A percentile compares a stretch with the other conserved stretches of the same genome.
phyloP scores from a whole-genome alignment of 1,284 basidiomycete genomes.

The Wallemia ichthyophaga region DNA sequence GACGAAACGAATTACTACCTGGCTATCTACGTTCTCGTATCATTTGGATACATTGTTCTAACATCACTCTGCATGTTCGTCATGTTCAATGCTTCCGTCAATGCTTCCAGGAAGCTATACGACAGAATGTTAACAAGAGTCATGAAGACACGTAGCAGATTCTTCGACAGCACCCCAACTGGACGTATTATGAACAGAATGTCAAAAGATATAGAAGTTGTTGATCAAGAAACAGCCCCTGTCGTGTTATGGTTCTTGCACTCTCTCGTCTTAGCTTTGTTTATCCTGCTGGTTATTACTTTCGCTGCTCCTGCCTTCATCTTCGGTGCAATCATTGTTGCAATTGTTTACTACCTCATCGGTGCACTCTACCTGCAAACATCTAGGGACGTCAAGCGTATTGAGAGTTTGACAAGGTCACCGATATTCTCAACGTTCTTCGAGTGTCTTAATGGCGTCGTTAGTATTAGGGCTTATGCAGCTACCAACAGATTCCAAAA shows the following conservation, averaged over 20 bases:
- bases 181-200: conserved; percentile 21
- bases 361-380: conserved; percentile 20
- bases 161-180: conserved; percentile 17
- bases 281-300: conserved; percentile 15
- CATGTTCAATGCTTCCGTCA: background rate
- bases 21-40: conserved; percentile 12
- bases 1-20: conserved; percentile 10
- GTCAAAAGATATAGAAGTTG: conserved; percentile 20
- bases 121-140: conserved; percentile 12
- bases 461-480: conserved; percentile 22
- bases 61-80: conserved; percentile 11
- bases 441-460: conserved; percentile 18
- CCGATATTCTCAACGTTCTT: conserved; percentile 26
- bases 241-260: conserved; percentile 16
- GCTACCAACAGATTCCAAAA: conserved; percentile 19
- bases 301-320: conserved; percentile 17
- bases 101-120: conserved; percentile 8
- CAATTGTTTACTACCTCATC: conserved; percentile 17
- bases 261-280: conserved; percentile 11
- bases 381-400: conserved; percentile 23
- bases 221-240: conserved; percentile 18
- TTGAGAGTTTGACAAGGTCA: conserved; percentile 22
- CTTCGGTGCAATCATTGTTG: conserved; percentile 16
- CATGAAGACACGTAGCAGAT: conserved; percentile 9
- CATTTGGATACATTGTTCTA: conserved; percentile 12